phyloP scores from a whole-genome alignment of 352 stramenopile genomes.

The Phytopythium chamaehyphon region DNA sequence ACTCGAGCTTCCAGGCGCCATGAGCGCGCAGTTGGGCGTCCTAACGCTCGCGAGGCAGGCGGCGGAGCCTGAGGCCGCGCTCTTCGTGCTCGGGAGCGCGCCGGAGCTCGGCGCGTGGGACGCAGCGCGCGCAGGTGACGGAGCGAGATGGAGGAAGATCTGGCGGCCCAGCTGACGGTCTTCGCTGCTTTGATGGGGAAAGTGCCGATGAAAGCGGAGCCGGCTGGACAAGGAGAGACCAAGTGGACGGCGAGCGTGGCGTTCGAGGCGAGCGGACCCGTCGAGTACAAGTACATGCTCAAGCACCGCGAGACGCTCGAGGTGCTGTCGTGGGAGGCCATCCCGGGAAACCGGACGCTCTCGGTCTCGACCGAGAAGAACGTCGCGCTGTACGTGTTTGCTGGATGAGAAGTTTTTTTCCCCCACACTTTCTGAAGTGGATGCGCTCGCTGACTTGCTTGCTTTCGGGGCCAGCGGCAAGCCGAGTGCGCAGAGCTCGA shows the following conservation, averaged over 20 bases:
- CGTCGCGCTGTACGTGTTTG: conserved; percentile 46
- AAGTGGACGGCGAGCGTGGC: conserved; percentile 32
- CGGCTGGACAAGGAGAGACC: conserved; percentile 21
- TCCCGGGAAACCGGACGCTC: conserved; percentile 65
- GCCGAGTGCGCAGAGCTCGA: conserved; percentile 51
- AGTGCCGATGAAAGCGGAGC: conserved; percentile 49
- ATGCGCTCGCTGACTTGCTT: background rate
- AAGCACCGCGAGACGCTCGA: conserved; percentile 30
- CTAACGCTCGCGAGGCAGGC: conserved; percentile 15
- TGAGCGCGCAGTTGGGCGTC: background rate
- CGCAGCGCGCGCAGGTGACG: conserved; percentile 38
- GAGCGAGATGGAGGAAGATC: background rate
- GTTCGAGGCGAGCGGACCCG: conserved; percentile 20
- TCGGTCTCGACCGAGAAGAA: conserved; percentile 38
- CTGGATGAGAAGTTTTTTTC: background rate
- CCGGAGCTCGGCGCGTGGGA: conserved; percentile 63
- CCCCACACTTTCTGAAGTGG: no score
- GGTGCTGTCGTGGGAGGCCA: conserved; percentile 64
- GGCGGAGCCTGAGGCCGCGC: conserved; percentile 15
- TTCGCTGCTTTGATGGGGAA: background rate
- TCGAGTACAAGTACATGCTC: conserved; percentile 84
- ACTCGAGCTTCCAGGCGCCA: no score
- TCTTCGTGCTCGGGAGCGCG: conserved; percentile 53
- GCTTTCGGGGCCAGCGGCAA: conserved; percentile 14
- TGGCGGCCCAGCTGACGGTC: background rate